Evolutionary conservation across 2,329 filamentous ascomycete genomes (phyloP).

Genomic region (Botryotinia convoluta): DNA sequence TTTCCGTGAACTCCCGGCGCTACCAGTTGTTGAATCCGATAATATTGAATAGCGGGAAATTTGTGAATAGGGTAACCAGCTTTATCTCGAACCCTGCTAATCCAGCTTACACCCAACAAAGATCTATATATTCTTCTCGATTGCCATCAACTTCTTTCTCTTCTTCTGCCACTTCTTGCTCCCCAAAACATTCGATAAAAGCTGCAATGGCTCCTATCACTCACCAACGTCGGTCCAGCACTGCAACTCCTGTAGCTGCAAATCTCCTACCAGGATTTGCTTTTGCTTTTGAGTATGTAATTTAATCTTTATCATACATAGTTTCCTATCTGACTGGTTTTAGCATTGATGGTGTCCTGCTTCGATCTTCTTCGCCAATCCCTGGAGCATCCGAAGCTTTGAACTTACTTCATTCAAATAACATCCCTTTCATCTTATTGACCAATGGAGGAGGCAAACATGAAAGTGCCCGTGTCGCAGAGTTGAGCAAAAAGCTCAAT

Average conservation of each 20-base stretch:
- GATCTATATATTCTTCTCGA: conserved; percentile 13
- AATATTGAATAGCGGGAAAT: not conserved
- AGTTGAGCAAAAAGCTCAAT: conserved; percentile 64
- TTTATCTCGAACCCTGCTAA: conserved; percentile 1
- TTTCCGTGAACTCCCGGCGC: conserved; percentile 4
- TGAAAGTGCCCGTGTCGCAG: conserved; percentile 69
- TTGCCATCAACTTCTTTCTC: not conserved
- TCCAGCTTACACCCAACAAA: not conserved
- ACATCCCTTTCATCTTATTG: conserved; percentile 88
- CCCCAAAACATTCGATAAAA: not conserved
- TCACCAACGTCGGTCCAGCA: conserved; percentile 9
- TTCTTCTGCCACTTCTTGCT: not conserved
- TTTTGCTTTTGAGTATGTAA: conserved; percentile 55
- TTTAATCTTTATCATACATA: not conserved
- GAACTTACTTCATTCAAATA: conserved; percentile 65
- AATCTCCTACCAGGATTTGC: conserved; percentile 43
- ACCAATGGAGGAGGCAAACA: conserved; percentile 92
- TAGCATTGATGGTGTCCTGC: conserved; percentile 84
- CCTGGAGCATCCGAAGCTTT: conserved; percentile 75
- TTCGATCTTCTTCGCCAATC: conserved; percentile 76
- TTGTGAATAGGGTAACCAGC: not conserved
- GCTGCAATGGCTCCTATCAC: conserved; percentile 10
- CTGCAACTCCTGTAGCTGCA: conserved; percentile 4
- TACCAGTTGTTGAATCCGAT: not conserved
- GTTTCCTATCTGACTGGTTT: conserved; percentile 14